phyloP scores from a whole-genome alignment of 139 green algal species.

The Ettlia oleoabundans region DNA sequence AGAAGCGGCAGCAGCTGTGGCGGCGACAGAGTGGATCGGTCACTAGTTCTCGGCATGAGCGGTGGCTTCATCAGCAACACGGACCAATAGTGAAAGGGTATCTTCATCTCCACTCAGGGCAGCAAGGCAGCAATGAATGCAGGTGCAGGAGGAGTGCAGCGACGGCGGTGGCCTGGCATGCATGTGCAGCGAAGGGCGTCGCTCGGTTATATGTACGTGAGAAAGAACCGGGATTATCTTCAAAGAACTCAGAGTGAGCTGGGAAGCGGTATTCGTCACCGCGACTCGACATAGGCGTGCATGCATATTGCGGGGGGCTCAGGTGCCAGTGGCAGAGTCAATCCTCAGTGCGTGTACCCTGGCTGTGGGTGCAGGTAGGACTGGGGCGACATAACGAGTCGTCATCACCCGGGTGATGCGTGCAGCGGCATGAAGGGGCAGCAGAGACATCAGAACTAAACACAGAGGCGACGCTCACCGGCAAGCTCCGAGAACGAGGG shows the following conservation, averaged over 20 bases:
- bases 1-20: not conserved
- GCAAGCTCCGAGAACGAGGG: no score
- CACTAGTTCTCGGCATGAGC: constrained; percentile 68
- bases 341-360: constrained; percentile 49
- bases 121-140: not conserved
- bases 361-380: constrained; percentile 52
- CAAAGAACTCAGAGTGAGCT: constrained; percentile 53
- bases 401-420: constrained; percentile 28
- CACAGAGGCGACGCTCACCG: no score
- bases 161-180: not conserved
- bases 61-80: constrained; percentile 76
- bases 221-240: constrained; percentile 47
- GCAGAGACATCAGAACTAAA: no score
- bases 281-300: constrained; percentile 1
- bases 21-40: constrained; percentile 35
- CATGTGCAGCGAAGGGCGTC: constrained; percentile 13
- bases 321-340: constrained; percentile 43
- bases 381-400: constrained; percentile 54
- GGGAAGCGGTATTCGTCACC: constrained; percentile 50
- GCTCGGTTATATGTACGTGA: constrained; percentile 45
- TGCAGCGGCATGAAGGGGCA: not conserved
- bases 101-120: constrained; percentile 36
- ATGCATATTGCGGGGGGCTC: constrained; percentile 24
- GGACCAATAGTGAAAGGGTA: constrained; percentile 71
- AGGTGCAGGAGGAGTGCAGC: constrained; percentile 9